Conservation (phyloP, 768 basidiomycete genomes). For the Amanita exitialis region DNA sequence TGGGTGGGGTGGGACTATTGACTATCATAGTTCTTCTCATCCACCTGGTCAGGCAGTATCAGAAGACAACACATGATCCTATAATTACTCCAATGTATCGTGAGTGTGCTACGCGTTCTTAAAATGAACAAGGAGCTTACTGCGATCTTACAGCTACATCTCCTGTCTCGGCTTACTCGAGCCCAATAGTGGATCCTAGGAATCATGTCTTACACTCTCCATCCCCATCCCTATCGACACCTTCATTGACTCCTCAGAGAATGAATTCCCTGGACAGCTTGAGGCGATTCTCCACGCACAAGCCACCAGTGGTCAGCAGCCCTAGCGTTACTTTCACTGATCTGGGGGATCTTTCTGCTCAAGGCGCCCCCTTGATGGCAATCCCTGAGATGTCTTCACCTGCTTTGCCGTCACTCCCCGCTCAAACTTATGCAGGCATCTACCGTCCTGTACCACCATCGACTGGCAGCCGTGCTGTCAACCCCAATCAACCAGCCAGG, state of each 20-base stretch:
- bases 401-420: too few relatives aligned
- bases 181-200: not conserved
- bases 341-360: not conserved
- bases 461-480: not conserved
- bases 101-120: not conserved
- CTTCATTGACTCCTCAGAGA: not conserved
- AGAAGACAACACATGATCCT: not conserved
- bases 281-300: not conserved
- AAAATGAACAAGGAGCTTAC: not conserved
- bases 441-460: not conserved
- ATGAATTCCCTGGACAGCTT: not conserved
- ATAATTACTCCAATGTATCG: not conserved
- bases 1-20: not conserved
- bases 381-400: too few relatives aligned
- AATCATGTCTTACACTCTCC: not conserved
- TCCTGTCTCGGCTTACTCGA: not conserved
- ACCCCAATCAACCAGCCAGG: not conserved
- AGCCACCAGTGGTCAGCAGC: not conserved
- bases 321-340: not conserved
- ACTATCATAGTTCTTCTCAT: not conserved
- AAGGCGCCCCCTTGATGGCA: too few relatives aligned
- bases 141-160: not conserved
- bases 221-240: too few relatives aligned
- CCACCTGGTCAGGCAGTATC: not conserved
- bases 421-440: too few relatives aligned